Evolutionary conservation across 164 flowering plant genomes (phyloP).

Genomic region (Berberis vulgaris): DNA sequence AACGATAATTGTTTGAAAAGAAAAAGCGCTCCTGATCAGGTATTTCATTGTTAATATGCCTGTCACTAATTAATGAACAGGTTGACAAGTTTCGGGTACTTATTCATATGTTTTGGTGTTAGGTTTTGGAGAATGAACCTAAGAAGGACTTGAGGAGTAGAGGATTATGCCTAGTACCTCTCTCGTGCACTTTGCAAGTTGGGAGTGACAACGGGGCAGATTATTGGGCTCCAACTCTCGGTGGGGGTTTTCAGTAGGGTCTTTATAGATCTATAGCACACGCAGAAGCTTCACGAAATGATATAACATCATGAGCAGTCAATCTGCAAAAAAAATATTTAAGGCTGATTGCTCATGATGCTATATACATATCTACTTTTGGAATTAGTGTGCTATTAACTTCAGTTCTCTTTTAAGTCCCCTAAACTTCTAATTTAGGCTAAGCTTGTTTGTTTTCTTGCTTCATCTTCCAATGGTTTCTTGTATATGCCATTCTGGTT

Average conservation of each 20-base stretch:
- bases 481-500: slow-evolving; percentile 9
- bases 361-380: slow-evolving; percentile 26
- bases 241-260: slow-evolving; percentile 42
- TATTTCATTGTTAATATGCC: slow-evolving; percentile 5
- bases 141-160: slow-evolving; percentile 70
- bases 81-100: not conserved
- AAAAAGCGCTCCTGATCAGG: slow-evolving; percentile 46
- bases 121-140: slow-evolving; percentile 35
- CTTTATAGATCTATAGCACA: slow-evolving; percentile 9
- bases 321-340: slow-evolving; percentile 36
- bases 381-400: slow-evolving; percentile 10
- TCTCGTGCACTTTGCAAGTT: slow-evolving; percentile 61
- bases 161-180: slow-evolving; percentile 76
- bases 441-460: slow-evolving; percentile 5
- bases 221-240: slow-evolving; percentile 68
- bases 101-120: not conserved
- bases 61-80: not conserved
- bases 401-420: not conserved
- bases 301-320: slow-evolving; percentile 31
- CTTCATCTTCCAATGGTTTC: slow-evolving; percentile 3
- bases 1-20: slow-evolving; percentile 58
- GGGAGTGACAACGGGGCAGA: slow-evolving; percentile 83
- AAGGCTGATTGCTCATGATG: slow-evolving; percentile 97
- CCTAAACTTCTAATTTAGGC: not conserved
- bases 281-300: slow-evolving; percentile 22